These are phyloP conservation scores for Talaromyces funiculosus DNA, from an alignment of 2,329 filamentous ascomycete species.

Conservation along the genomic window DNA sequence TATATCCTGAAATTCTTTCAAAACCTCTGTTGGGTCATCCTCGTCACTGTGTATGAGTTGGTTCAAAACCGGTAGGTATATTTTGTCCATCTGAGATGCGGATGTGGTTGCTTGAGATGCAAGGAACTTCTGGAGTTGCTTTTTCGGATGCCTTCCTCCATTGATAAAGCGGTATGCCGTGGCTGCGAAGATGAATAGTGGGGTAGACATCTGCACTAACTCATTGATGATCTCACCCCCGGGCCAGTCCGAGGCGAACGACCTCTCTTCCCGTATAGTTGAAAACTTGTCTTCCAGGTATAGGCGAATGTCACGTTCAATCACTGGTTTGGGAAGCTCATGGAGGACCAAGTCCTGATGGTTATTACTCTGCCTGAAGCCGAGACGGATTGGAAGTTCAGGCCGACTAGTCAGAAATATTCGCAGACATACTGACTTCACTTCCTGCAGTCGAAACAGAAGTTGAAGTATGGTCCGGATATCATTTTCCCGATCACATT, in stretches of 20 bases:
- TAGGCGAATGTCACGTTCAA: slow-evolving; percentile 22
- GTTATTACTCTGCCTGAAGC: slow-evolving; percentile 12
- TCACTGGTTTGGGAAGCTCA: slow-evolving; percentile 19
- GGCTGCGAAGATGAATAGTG: slow-evolving; percentile 16
- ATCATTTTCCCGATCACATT: neutral
- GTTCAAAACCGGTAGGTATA: slow-evolving; percentile 23
- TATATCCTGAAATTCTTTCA: slow-evolving; percentile 18
- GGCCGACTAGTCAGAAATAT: neutral
- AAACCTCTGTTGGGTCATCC: slow-evolving; percentile 11
- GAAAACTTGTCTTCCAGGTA: slow-evolving; percentile 20
- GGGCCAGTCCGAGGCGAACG: slow-evolving; percentile 21
- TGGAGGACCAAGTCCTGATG: slow-evolving; percentile 16
- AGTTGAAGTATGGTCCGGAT: neutral
- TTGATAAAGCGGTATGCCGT: slow-evolving; percentile 23
- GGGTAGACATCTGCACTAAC: slow-evolving; percentile 25
- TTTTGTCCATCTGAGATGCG: slow-evolving; percentile 21
- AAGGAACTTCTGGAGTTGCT: slow-evolving; percentile 15
- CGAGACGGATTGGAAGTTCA: neutral
- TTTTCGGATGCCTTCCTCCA: slow-evolving; percentile 14
- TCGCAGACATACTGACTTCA: neutral
- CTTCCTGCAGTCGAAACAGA: neutral
- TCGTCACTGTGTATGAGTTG: slow-evolving; percentile 16
- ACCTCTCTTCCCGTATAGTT: neutral
- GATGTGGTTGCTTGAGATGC: slow-evolving; percentile 11
- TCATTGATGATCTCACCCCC: slow-evolving; percentile 17